Evolutionary conservation across 352 stramenopile species (phyloP).

Genomic region (Pythium rhizo-oryzae): DNA sequence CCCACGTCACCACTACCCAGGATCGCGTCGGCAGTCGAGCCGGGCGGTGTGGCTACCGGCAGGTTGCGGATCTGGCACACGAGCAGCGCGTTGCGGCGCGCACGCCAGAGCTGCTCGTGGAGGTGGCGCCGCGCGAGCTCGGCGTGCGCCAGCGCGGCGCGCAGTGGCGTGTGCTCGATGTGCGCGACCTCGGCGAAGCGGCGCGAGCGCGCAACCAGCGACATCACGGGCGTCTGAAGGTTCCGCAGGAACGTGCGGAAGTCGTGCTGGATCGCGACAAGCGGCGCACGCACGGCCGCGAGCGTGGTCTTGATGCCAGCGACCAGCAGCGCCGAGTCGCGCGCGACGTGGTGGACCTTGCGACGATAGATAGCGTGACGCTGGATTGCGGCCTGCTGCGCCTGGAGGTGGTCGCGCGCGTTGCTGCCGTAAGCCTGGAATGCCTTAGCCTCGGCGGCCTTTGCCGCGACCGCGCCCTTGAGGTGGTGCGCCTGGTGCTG

Average conservation of each 20-base stretch:
- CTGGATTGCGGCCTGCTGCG: slow-evolving; percentile 55
- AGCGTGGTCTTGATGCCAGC: slow-evolving; percentile 44
- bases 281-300: slow-evolving; percentile 45
- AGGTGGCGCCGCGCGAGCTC: slow-evolving; percentile 61
- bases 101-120: slow-evolving; percentile 71
- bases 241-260: slow-evolving; percentile 52
- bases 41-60: neutral
- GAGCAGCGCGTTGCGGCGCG: slow-evolving; percentile 56
- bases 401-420: slow-evolving; percentile 61
- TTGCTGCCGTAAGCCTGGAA: slow-evolving; percentile 73
- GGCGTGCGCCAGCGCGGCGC: slow-evolving; percentile 39
- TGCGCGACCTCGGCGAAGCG: slow-evolving; percentile 51
- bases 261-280: slow-evolving; percentile 57
- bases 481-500: slow-evolving; percentile 73
- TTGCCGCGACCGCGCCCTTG: slow-evolving; percentile 72
- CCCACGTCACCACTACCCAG: neutral
- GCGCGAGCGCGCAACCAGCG: slow-evolving; percentile 49
- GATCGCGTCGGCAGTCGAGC: slow-evolving; percentile 18
- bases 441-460: slow-evolving; percentile 66
- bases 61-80: slow-evolving; percentile 68
- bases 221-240: slow-evolving; percentile 52
- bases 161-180: slow-evolving; percentile 57
- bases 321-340: slow-evolving; percentile 45
- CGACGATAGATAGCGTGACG: slow-evolving; percentile 56
- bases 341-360: slow-evolving; percentile 47